Evolutionary conservation across 2,329 filamentous ascomycete species (phyloP).

Genomic region (Fusarium tricinctum): DNA sequence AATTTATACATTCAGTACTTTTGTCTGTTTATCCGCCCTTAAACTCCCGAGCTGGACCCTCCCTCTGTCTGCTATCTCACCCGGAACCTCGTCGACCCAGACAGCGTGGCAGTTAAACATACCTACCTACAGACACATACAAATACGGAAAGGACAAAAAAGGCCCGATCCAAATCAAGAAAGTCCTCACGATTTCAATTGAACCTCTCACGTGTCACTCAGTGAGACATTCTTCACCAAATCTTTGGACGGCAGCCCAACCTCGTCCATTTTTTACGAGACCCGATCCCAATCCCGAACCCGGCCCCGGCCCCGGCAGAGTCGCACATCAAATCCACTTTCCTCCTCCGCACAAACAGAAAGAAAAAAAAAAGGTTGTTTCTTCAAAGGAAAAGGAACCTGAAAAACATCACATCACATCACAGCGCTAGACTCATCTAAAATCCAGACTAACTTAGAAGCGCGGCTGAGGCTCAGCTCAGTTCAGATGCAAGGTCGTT

Average conservation of each 20-base stretch:
- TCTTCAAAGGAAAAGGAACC: slow-evolving; percentile 1
- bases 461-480: slow-evolving; percentile 28
- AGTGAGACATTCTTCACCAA: slow-evolving; percentile 32
- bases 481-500: slow-evolving; percentile 32
- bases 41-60: slow-evolving; percentile 5
- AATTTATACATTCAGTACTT: slow-evolving; percentile 1
- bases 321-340: slow-evolving; percentile 23
- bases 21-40: slow-evolving; percentile 2
- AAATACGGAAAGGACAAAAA: background rate
- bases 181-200: slow-evolving; percentile 11
- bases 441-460: slow-evolving; percentile 26
- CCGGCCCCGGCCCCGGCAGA: slow-evolving; percentile 46
- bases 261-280: slow-evolving; percentile 39
- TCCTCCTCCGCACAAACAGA: slow-evolving; percentile 21
- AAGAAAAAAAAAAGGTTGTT: slow-evolving; percentile 35
- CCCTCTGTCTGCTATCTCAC: slow-evolving; percentile 9
- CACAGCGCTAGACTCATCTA: slow-evolving; percentile 15
- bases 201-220: slow-evolving; percentile 28
- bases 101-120: too few relatives aligned
- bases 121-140: background rate
- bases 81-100: background rate
- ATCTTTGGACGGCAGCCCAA: slow-evolving; percentile 33
- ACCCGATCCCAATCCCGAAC: slow-evolving; percentile 39
- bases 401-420: slow-evolving; percentile 4
- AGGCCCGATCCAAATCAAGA: slow-evolving; percentile 21